Base-by-base conservation (phyloP, 805 yeast species). In the Komagataella kurtzmanii region DNA sequence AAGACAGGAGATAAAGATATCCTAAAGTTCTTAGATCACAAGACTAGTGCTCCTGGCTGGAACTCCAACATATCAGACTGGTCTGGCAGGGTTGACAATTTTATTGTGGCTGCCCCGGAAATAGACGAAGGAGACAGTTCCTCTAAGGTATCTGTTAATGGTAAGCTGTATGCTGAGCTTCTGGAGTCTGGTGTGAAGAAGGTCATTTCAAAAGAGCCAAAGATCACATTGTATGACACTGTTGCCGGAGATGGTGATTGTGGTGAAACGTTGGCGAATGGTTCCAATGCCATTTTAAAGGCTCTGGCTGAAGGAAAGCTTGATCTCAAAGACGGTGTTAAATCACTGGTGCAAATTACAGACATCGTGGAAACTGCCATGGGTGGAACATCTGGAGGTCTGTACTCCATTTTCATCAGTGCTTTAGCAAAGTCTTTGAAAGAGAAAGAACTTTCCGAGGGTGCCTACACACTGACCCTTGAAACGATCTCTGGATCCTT, bases 331-430 rank as follows among this genome's bases (percentile, higher is more conserved):
- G 83, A 78, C 56, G 81, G 77, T 3, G 80, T 77, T 17, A 71
- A 80, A 50, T 78, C 85, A 0, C 64, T 87, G 47, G 72, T 81
- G n/a, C 78, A 78, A 57, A 75, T 90, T 49, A 86, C 97, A 3
- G 95, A 88, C 52, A 65, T 85, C 18, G 88, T 90, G 43, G 97
- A 90, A 63, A 61, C 66, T 21, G 80, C 80, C n/a, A 91, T 91
- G 97, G 98, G 97, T 51, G 98, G 98, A 50, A 91, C 98, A 0
- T 86, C 95, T 1, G 98, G 98, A 51, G 97, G 97, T 1, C 67
- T 90, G 44, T 90, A 90, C 65, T 85, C 96, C 2, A 91, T 90
- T 52, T 87, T 73, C 67, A 71, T 91, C 55, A 80, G 95, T 43
- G 88, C 95, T 1, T 74, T 90, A 54, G 84, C 87, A 1, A 70